Evolutionary conservation across 2,329 filamentous ascomycete species (phyloP), one percentile per base, ranked within the genome.

Genomic region (Madurella fahalii): DNA sequence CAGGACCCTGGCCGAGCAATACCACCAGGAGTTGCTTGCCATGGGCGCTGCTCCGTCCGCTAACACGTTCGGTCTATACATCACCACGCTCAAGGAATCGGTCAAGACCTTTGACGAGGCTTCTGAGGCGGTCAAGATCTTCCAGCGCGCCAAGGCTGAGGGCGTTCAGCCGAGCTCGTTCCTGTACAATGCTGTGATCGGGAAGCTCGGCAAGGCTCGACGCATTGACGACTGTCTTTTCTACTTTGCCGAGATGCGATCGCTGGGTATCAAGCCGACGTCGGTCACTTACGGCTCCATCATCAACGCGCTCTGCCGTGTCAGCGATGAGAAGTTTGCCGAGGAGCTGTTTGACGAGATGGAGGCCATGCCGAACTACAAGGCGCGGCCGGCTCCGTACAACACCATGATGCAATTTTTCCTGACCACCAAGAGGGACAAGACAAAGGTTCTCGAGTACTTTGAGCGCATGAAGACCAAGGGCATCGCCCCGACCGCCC

Each of bases 361-460:
- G 94, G 94, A 99, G 77, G 84, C 87, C 45, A 96, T 95, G 87
- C 87, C 91, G 54, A 99, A 99, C 77, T 99, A 99, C 82, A 97
- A 96, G 78, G 90, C 94, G 40, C 87, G 94, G 9, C 92, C 94
- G 25, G 94, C 94, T 20, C 94, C 94, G 1, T 99, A 99, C 80
- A 96, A 99, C 78, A 95, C 90, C 73, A 89, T 99, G 85, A 99
- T 99, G 84, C 94, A 99, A 70, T 97, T 96, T 76, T 99, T 97
- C 82, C 79, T 97, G 63, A 95, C 90, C 54, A 97, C 93, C 52
- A 97, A 97, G 82, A 90, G 91, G 50, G 93, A 99, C 71, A 93
- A 94, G 74, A 76, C 80, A 71, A 97, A 97, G 83, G 93, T 96
- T 5, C 80, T 99, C 20, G 81, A 86, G 32, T 99, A 97, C 79